Conservation (phyloP, 202 grass and related monocot genomes). For the Bolboschoenoplectus hybrid region DNA sequence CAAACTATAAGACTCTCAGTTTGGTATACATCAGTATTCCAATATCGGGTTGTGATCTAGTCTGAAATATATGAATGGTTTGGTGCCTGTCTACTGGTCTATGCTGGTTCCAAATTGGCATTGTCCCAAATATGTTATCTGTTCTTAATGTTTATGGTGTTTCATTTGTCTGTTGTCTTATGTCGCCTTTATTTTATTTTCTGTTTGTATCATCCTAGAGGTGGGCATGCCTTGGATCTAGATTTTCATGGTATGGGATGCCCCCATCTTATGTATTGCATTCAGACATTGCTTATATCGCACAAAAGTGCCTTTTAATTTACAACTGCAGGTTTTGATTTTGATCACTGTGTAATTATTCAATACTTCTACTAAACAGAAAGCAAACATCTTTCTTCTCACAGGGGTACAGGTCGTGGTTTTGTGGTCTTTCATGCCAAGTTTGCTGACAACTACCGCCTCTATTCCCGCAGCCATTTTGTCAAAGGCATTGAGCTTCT, state of each 20-base stretch:
- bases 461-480: constrained; percentile 95
- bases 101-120: background rate
- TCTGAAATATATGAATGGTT: background rate
- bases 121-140: background rate
- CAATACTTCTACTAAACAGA: background rate
- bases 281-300: background rate
- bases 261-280: background rate
- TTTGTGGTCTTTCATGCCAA: constrained; percentile 98
- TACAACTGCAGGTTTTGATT: constrained; percentile 13
- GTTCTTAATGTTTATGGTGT: background rate
- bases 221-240: background rate
- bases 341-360: background rate
- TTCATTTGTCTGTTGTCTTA: background rate
- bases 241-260: background rate
- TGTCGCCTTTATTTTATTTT: background rate
- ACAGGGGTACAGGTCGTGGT: constrained; percentile 81
- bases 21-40: background rate
- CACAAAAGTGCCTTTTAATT: background rate
- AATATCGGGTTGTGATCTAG: background rate
- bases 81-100: background rate
- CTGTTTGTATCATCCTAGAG: background rate
- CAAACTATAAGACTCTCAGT: background rate
- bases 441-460: constrained; percentile 81
- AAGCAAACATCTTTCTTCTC: background rate
- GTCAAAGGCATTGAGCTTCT: constrained; percentile 91